Evolutionary conservation across 2,329 filamentous ascomycete species (phyloP), one percentile per base, ranked within the genome.

Genomic region (Aspergillus novoparasiticus): DNA sequence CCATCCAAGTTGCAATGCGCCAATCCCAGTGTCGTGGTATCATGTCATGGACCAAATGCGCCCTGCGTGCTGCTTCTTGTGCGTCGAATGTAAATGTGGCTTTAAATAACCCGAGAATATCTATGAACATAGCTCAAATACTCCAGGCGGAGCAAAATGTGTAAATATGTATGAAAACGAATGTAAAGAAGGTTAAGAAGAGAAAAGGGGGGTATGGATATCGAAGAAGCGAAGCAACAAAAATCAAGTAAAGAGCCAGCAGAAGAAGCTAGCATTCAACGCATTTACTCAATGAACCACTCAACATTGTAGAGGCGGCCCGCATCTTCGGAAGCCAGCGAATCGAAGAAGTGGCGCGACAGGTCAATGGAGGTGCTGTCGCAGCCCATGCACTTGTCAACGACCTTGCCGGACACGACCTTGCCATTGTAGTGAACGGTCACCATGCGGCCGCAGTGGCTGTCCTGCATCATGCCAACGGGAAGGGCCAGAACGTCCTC

Each of bases 331-430:
- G 63, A 57, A 30, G 75, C 75, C 50, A 91, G 80, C 23, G 83
- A 79, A n/a, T 71, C 66, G 77, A 88, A 90, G 65, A 85, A 78
- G 69, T 83, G 81, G 64, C 82, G 77, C 67, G 84, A 86, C 68
- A 90, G 82, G 71, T 93, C 90, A 56, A 93, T 85, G 70, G 83
- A 80, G 46, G 75, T 67, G 39, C 70, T 58, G 64, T 56, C 72
- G 76, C 92, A 95, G 70, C 89, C 89, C 79, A 86, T 85, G 83
- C 92, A 95, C 81, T 91, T 92, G 82, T 95, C 92, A 58, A 84
- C 85, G 65, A 94, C 86, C 4, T 71, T 84, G 65, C 87, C 91
- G 2, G 76, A 81, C 69, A 81, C 75, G 2, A 83, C 83, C 75
- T 85, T 85, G 75, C 90, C 90, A 57, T 84, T 82, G 74, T 81